Evolutionary conservation across 2,329 filamentous ascomycete species (phyloP), one percentile per base, ranked within the genome.

Genomic region (Fusarium sp.): DNA sequence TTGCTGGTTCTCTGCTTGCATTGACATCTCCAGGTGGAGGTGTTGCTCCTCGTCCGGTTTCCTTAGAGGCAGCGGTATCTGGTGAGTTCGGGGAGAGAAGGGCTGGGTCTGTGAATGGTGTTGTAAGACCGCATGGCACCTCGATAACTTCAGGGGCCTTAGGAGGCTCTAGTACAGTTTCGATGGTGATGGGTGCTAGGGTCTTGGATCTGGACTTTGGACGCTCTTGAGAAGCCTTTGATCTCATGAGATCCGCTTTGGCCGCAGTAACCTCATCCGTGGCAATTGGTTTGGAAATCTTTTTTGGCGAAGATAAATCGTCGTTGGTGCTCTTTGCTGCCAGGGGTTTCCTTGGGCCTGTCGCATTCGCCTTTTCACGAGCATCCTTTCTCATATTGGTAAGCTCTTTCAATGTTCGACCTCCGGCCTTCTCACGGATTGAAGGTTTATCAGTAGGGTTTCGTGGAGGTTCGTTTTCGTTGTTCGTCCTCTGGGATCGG

Each of bases 21-120:
- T 85, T 87, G 38, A 91, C 86, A 70, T 90, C 87, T 18, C 83
- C 79, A 7, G 89, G 89, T 7, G 89, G 89, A 5, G 89, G 89
- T 0, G 89, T 90, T 73, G 89, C 89, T 60, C 83, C 79, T 44
- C 79, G 74, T 18, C 76, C 79, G 23, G 73, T 80, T 53, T 80
- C 80, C 57, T 77, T 73, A 20, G 75, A 72, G 12, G 78, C 75
- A n/a, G 79, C 79, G 27, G 82, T 83, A 42, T 85, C 83, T 7
- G 88, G 86, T 4, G 87, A 88, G 27, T 81, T 80, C 13, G 87
- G 85, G 3, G 84, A 83, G 44, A 85, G 80, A 3, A 84, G 73
- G 26, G 80, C 80, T 9, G 82, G 78, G 37, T 84, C 83, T 27
- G 79, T 79, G 26, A 84, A 78, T 11, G 77, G 73, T 18, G 64